Evolutionary conservation across 2,329 filamentous ascomycete genomes (phyloP).

Genomic region (Pseudopithomyces maydicus): DNA sequence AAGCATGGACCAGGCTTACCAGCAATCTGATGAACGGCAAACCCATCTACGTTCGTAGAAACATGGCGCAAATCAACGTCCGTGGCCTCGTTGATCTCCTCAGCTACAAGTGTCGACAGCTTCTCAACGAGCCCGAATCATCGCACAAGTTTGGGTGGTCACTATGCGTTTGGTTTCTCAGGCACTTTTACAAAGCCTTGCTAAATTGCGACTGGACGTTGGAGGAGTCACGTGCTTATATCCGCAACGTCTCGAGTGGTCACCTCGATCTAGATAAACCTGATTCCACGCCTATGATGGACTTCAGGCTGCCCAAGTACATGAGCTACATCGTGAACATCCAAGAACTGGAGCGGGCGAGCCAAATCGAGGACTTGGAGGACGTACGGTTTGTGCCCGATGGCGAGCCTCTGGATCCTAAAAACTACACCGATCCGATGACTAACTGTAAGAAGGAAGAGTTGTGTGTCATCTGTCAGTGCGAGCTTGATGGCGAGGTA

Average conservation of each 20-base stretch:
- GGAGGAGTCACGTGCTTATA: background rate
- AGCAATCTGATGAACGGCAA: no score
- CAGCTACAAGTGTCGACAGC: background rate
- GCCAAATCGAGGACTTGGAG: background rate
- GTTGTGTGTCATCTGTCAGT: background rate
- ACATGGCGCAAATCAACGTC: no score
- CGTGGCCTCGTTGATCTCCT: no score
- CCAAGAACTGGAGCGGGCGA: background rate
- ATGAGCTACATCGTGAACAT: background rate
- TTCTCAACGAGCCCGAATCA: background rate
- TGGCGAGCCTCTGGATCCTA: background rate
- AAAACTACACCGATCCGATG: background rate
- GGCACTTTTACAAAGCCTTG: no score
- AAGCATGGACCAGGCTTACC: background rate
- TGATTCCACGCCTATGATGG: background rate
- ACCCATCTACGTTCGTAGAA: no score
- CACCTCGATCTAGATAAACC: background rate
- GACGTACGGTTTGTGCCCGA: background rate
- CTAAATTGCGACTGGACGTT: no score
- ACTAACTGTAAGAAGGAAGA: background rate
- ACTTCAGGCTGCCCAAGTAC: background rate
- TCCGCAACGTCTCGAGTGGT: background rate
- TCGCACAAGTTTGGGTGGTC: background rate
- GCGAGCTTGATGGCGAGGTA: background rate
- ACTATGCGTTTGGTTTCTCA: background rate